These are phyloP conservation scores for Boletellus emodensis DNA, from an alignment of 768 basidiomycete genomes.

Conservation along the genomic window DNA sequence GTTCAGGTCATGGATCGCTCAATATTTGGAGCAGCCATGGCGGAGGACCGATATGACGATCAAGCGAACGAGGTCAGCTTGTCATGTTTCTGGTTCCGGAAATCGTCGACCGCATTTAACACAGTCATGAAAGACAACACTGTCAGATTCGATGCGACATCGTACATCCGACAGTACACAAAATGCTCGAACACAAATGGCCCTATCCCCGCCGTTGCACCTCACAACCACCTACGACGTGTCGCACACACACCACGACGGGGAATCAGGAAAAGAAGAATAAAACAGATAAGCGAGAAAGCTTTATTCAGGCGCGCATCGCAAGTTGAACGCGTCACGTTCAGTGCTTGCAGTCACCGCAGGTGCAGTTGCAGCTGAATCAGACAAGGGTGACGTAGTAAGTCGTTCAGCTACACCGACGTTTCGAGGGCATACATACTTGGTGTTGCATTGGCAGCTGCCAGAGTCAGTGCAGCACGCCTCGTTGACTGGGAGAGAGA, in stretches of 20 bases:
- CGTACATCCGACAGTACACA: too few species aligned
- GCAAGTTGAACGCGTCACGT: background rate
- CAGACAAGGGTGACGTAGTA: background rate
- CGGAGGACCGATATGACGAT: too few species aligned
- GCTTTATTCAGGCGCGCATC: background rate
- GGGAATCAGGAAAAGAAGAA: background rate
- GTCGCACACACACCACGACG: too few species aligned
- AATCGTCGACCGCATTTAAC: too few species aligned
- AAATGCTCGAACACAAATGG: too few species aligned
- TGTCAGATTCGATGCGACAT: background rate
- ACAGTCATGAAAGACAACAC: background rate
- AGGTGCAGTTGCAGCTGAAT: constrained; percentile 17
- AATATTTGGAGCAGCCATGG: too few species aligned
- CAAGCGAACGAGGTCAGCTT: too few species aligned
- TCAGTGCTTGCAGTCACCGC: constrained; percentile 20
- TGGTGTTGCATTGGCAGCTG: constrained; percentile 11
- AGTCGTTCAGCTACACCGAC: background rate
- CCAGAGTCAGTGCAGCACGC: constrained; percentile 15
- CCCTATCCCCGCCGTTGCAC: background rate
- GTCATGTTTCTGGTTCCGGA: too few species aligned
- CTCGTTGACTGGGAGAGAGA: constrained; percentile 9
- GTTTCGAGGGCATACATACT: background rate
- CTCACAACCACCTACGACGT: background rate
- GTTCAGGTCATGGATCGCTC: too few species aligned
- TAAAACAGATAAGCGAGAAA: background rate